Percentiles rank a stretch among this genome's conserved stretches.
These are phyloP conservation scores for Flagelloscypha sp. DNA, from an alignment of 768 basidiomycete species.

Conservation along the genomic window DNA sequence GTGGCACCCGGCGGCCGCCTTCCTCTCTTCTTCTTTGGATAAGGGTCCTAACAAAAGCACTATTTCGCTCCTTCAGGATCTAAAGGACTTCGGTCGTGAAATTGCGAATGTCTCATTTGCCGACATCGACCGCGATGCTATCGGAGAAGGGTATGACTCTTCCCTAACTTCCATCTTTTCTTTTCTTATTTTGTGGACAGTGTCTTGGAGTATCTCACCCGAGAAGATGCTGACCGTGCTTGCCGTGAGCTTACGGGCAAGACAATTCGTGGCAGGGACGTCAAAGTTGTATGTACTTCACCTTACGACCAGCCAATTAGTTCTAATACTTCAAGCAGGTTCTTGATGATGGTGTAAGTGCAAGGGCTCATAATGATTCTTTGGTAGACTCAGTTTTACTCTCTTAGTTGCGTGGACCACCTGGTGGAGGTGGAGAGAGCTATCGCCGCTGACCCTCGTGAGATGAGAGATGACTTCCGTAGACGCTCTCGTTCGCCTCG, in stretches of 20 bases:
- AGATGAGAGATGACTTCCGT: conserved; percentile 56
- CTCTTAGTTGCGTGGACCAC: conserved; percentile 43
- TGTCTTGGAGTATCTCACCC: conserved; percentile 81
- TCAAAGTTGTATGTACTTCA: conserved; percentile 73
- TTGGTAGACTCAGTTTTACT: conserved; percentile 3
- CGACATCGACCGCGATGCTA: conserved; percentile 82
- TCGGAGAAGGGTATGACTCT: conserved; percentile 74
- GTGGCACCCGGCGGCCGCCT: conserved; percentile 1
- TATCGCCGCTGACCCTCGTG: conserved; percentile 71
- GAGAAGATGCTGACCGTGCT: conserved; percentile 92
- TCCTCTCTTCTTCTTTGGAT: conserved; percentile 16
- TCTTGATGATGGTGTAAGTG: conserved; percentile 50
- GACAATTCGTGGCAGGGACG: conserved; percentile 78
- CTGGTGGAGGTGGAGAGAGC: conserved; percentile 60
- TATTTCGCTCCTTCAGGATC: conserved; percentile 60
- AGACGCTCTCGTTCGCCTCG: conserved; percentile 80
- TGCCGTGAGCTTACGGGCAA: conserved; percentile 78
- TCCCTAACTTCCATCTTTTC: not conserved
- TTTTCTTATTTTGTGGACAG: conserved; percentile 30
- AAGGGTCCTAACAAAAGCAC: conserved; percentile 34
- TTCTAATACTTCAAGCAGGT: too few species aligned
- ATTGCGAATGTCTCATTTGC: conserved; percentile 91
- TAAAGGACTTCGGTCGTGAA: conserved; percentile 96
- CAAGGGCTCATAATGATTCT: not conserved
- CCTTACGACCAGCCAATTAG: too few species aligned